A percentile compares a stretch with the other conserved stretches of the same genome.
These are phyloP conservation scores for Debaryomyces maramus DNA, from an alignment of 805 yeast species.

Conservation along the genomic window DNA sequence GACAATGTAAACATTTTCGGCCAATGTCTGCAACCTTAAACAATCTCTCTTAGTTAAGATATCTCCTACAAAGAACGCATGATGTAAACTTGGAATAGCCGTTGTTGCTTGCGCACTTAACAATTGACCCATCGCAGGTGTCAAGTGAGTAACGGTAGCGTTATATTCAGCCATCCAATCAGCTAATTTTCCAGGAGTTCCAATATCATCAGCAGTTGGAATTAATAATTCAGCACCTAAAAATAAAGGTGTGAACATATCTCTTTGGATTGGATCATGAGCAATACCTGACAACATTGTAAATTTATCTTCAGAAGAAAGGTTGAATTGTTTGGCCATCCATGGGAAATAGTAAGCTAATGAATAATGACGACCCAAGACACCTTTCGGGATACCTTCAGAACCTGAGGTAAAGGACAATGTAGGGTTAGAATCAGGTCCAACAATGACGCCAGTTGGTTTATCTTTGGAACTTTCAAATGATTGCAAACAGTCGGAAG, in stretches of 20 bases:
- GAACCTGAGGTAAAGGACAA: conserved; percentile 96
- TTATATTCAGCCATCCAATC: conserved; percentile 93
- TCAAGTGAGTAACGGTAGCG: conserved; percentile 94
- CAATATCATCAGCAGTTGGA: conserved; percentile 96
- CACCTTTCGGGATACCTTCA: conserved; percentile 99
- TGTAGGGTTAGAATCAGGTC: conserved; percentile 98
- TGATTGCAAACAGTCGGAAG: conserved; percentile 49
- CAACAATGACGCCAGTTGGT: conserved; percentile 87
- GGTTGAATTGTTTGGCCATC: conserved; percentile 88
- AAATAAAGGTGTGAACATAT: conserved; percentile 96
- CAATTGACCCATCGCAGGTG: conserved; percentile 99
- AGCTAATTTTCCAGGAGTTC: conserved; percentile 96
- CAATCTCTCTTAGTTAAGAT: conserved; percentile 97
- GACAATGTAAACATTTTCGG: conserved; percentile 84
- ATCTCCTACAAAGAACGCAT: conserved; percentile 98
- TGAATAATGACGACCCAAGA: conserved; percentile 94
- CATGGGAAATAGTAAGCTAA: conserved; percentile 97
- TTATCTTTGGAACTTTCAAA: conserved; percentile 48
- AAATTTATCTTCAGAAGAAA: conserved; percentile 79
- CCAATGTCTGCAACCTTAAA: conserved; percentile 84
- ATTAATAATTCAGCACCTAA: conserved; percentile 90
- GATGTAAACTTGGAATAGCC: conserved; percentile 81
- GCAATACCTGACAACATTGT: conserved; percentile 99
- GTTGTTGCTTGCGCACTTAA: conserved; percentile 93
- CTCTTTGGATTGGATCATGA: conserved; percentile 99